phyloP scores from a whole-genome alignment of 1,284 basidiomycete species.

The Bjerkandera adusta region DNA sequence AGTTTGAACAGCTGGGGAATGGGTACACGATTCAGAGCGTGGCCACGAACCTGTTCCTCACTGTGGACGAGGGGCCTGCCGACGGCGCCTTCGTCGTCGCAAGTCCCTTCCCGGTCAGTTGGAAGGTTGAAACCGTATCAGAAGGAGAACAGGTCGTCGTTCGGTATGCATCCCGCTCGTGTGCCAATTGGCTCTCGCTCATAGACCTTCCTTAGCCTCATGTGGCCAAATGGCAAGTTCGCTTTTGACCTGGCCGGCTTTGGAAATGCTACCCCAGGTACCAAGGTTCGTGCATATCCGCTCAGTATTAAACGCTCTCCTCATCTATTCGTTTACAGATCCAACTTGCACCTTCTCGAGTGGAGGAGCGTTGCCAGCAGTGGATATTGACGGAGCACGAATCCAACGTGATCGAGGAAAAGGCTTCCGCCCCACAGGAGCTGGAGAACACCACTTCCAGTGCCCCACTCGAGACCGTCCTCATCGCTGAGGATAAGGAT shows the following conservation, averaged over 20 bases:
- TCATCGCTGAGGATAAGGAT: constrained; percentile 21
- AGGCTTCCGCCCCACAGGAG: constrained; percentile 16
- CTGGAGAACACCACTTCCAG: constrained; percentile 9
- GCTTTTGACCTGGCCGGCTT: constrained; percentile 23
- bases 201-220: constrained; percentile 16
- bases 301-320: not conserved
- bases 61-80: constrained; percentile 34
- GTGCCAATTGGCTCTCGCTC: not conserved
- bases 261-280: constrained; percentile 20
- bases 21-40: constrained; percentile 43
- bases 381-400: constrained; percentile 22
- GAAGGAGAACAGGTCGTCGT: constrained; percentile 20
- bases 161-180: constrained; percentile 13
- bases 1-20: constrained; percentile 34
- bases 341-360: constrained; percentile 18
- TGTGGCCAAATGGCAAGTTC: constrained; percentile 25
- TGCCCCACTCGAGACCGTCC: constrained; percentile 22
- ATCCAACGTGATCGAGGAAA: constrained; percentile 16
- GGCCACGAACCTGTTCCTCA: constrained; percentile 39
- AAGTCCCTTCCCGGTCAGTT: constrained; percentile 31
- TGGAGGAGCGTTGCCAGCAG: constrained; percentile 20
- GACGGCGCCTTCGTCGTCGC: constrained; percentile 31
- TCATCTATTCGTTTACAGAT: constrained; percentile 13
- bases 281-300: constrained; percentile 17
- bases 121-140: constrained; percentile 21